These are phyloP conservation scores for Boletellus sp. DNA, from an alignment of 768 basidiomycete species.

Conservation along the genomic window DNA sequence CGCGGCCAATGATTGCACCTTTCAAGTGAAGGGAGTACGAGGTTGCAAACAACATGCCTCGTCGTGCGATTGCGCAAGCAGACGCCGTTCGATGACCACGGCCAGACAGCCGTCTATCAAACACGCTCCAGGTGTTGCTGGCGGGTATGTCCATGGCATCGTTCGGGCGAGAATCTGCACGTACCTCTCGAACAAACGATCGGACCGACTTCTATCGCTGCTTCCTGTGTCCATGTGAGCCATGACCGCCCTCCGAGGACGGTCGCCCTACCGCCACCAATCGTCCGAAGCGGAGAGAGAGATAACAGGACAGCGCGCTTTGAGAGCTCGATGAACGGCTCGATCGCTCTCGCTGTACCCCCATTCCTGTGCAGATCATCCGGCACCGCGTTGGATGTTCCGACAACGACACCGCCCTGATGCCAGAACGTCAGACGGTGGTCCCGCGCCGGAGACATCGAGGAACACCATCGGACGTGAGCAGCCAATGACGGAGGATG, in stretches of 20 bases:
- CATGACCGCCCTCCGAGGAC: not conserved
- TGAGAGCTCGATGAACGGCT: too few relatives aligned
- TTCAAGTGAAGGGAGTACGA: not conserved
- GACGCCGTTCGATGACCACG: not conserved
- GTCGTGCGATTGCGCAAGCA: conserved; percentile 37
- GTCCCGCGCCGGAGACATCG: conserved; percentile 54
- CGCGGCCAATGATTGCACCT: not conserved
- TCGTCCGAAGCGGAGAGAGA: too few relatives aligned
- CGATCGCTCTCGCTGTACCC: conserved; percentile 48
- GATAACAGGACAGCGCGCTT: conserved; percentile 46
- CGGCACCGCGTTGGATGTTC: conserved; percentile 48
- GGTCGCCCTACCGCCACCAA: conserved; percentile 34
- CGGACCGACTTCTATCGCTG: not conserved
- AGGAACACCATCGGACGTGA: conserved; percentile 61
- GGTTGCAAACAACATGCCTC: conserved; percentile 14
- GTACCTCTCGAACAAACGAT: too few relatives aligned
- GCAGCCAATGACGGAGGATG: conserved; percentile 45
- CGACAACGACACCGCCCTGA: conserved; percentile 58
- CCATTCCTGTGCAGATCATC: conserved; percentile 57
- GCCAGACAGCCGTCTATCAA: not conserved
- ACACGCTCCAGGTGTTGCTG: not conserved
- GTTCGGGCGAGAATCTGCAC: too few relatives aligned
- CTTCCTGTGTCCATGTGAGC: not conserved
- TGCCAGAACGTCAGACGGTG: conserved; percentile 55
- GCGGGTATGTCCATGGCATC: not conserved